Conservation (phyloP, 2,329 filamentous ascomycete species). For the Pyricularia pennisetigena region DNA sequence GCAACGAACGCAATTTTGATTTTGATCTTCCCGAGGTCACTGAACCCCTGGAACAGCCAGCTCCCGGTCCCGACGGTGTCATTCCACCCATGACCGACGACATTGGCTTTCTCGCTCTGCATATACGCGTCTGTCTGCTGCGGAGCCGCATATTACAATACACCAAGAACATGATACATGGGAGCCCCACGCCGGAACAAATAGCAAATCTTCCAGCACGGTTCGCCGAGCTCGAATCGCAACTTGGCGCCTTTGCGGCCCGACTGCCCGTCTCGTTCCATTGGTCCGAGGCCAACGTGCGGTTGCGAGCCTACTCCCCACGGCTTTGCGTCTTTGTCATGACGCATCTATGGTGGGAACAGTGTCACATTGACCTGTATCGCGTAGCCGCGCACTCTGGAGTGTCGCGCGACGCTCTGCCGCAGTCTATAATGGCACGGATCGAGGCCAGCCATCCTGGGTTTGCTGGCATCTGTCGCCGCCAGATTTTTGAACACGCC, state of each 20-base stretch:
- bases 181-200: constrained; percentile 26
- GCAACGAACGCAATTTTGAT: constrained; percentile 42
- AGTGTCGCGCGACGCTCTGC: constrained; percentile 36
- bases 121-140: constrained; percentile 46
- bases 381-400: constrained; percentile 37
- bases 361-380: constrained; percentile 48
- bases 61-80: constrained; percentile 29
- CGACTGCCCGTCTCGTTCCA: constrained; percentile 45
- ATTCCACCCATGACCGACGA: constrained; percentile 38
- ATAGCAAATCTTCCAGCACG: constrained; percentile 33
- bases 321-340: constrained; percentile 48
- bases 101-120: constrained; percentile 44
- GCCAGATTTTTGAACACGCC: constrained; percentile 43
- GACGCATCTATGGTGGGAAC: constrained; percentile 51
- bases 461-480: constrained; percentile 37
- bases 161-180: constrained; percentile 30
- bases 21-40: constrained; percentile 47
- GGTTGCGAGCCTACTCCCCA: constrained; percentile 45
- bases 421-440: constrained; percentile 29
- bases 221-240: constrained; percentile 34
- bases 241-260: constrained; percentile 39
- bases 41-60: constrained; percentile 35
- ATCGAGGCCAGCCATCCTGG: constrained; percentile 27
- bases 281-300: constrained; percentile 46
- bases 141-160: constrained; percentile 44